Evolutionary conservation across 2,329 filamentous ascomycete genomes (phyloP), one percentile per base, ranked within the genome.

Genomic region (Colletotrichum theobromicola): DNA sequence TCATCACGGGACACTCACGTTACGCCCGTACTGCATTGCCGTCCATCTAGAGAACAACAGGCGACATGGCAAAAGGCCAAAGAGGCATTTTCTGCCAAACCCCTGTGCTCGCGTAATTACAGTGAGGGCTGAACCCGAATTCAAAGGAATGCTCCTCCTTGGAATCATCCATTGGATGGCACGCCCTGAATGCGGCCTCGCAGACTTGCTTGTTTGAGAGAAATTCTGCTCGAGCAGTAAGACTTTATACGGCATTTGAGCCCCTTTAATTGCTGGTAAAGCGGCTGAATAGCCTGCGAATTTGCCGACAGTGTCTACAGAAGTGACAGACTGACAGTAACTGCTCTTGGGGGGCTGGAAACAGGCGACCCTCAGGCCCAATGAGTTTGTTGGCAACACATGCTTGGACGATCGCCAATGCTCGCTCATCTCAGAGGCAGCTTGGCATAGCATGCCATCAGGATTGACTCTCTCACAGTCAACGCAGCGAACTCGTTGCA

Each of bases 151-250:
- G 42, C 37, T 55, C n/a, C 60, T 21, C 35, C 16, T 32, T 50
- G n/a, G n/a, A 50, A 50, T 50, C 30, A 61, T 30, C 34, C 57
- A 61, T 61, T 35, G 57, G 57, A 68, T 55, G 18, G 18, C 46
- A 66, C 15, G n/a, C 13, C 60, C 63, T 24, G 28, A 55, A 34
- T 66, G 32, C 53, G 35, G 55, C 21, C 32, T 61, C n/a, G 24
- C 13, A 16, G 13, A 5, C 16, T 61, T 60, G 66, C 66, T 61
- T 46, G 18, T 68, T 28, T 26, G 18, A n/a, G 7, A 32, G 26
- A 61, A 68, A 13, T 68, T 68, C 53, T 68, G 53, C 66, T 61
- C 53, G 34, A 60, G 66, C 55, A 68, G 66, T 60, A 37, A 68
- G 55, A 68, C 66, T 16, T 66, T 34, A 3, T 34, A 60, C 55